Percentiles rank a stretch among this genome's conserved stretches.
phyloP scores from a whole-genome alignment of 164 flowering plant genomes.

The Stephania yunnanensis region DNA sequence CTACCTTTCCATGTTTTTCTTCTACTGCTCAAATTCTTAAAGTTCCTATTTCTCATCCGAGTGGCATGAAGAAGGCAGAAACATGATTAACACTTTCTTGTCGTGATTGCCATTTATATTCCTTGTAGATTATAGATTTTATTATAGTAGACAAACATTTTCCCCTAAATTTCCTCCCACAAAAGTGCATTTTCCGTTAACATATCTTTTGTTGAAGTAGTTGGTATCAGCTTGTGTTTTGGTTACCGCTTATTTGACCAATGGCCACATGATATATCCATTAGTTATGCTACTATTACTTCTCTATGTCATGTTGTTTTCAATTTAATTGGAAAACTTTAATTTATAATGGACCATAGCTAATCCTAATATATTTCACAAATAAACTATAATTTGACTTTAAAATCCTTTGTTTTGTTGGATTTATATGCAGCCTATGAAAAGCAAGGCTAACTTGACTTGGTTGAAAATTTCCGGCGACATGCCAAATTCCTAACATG shows the following conservation, averaged over 20 bases:
- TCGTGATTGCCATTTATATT: not conserved
- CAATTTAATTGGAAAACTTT: not conserved
- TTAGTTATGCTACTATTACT: not conserved
- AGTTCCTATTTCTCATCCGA: not conserved
- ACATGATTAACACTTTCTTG: not conserved
- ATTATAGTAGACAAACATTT: too few species aligned
- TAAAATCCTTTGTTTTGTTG: not conserved
- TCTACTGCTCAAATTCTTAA: not conserved
- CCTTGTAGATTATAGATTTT: not conserved
- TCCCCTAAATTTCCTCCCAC: not conserved
- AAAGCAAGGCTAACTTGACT: not conserved
- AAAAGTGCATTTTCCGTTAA: not conserved
- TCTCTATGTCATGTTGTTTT: not conserved
- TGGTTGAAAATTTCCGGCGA: not conserved
- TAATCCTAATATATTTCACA: not conserved
- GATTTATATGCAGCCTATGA: not conserved
- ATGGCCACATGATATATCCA: not conserved
- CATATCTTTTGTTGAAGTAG: not conserved
- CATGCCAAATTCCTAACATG: slow-evolving; percentile 3
- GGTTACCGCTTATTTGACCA: not conserved
- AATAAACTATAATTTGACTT: not conserved
- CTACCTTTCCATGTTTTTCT: not conserved
- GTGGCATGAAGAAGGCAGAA: not conserved
- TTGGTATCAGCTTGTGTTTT: not conserved
- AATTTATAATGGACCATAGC: not conserved